Evolutionary conservation across 768 basidiomycete species (phyloP).

Genomic region (Rhodosporidiobolus odoratus): DNA sequence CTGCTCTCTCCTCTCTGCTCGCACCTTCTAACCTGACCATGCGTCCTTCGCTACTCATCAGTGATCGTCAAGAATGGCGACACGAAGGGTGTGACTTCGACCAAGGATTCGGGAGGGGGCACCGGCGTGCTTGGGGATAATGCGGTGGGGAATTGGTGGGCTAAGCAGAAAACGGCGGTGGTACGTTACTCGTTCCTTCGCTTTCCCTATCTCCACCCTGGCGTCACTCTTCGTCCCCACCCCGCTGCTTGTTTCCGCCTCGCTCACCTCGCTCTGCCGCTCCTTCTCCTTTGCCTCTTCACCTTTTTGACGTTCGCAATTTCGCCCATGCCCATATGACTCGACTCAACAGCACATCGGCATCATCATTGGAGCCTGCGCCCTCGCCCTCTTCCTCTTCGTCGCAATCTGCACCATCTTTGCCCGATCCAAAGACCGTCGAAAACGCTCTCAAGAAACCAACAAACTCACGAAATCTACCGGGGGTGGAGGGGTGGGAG

Average conservation of each 20-base stretch:
- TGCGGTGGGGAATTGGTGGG: constrained; percentile 35
- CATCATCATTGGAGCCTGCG: constrained; percentile 28
- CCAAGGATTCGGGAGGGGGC: neutral
- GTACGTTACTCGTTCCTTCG: constrained; percentile 19
- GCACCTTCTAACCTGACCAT: neutral
- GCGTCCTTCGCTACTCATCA: neutral
- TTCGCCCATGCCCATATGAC: neutral
- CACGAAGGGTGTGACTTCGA: constrained; percentile 18
- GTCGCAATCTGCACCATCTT: constrained; percentile 28
- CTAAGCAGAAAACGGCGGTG: constrained; percentile 6
- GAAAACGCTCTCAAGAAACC: neutral
- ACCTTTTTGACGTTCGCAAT: neutral
- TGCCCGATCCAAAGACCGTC: constrained; percentile 15
- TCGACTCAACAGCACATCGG: constrained; percentile 16
- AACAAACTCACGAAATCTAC: no score
- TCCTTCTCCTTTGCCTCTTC: neutral
- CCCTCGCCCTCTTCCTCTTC: constrained; percentile 29
- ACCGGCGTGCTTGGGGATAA: constrained; percentile 12
- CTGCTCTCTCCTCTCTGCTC: neutral
- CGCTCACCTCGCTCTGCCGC: neutral
- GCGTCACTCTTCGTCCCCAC: no score
- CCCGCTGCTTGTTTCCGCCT: no score
- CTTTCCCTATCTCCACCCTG: neutral
- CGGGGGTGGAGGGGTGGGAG: no score
- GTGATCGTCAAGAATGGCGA: constrained; percentile 37